phyloP scores from a whole-genome alignment of 768 basidiomycete species.

The Collybia sp. region DNA sequence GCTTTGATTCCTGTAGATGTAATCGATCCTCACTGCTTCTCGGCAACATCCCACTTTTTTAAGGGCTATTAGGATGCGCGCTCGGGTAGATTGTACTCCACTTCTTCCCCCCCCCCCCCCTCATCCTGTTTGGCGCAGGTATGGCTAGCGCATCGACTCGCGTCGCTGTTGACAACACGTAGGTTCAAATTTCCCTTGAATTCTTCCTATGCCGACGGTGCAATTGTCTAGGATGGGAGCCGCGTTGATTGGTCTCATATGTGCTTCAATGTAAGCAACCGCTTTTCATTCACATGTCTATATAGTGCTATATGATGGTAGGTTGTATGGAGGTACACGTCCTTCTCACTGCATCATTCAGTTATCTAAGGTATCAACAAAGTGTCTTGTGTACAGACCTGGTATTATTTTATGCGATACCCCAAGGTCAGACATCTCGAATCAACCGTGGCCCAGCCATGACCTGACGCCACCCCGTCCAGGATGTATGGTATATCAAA shows the following conservation, averaged over 20 bases:
- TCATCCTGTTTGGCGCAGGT: background rate
- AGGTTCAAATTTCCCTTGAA: slow-evolving; percentile 8
- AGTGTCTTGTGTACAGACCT: slow-evolving; percentile 56
- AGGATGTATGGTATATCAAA: slow-evolving; percentile 52
- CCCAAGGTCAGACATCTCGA: slow-evolving; percentile 21
- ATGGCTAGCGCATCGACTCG: background rate
- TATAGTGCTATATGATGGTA: slow-evolving; percentile 10
- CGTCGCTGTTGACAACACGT: slow-evolving; percentile 31
- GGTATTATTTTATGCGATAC: slow-evolving; percentile 51
- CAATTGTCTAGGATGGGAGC: slow-evolving; percentile 47
- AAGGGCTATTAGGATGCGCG: background rate
- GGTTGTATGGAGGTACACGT: slow-evolving; percentile 48
- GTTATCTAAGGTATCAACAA: slow-evolving; percentile 2
- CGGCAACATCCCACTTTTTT: background rate
- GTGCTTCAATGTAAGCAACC: slow-evolving; percentile 36
- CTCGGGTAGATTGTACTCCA: background rate
- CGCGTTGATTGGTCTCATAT: slow-evolving; percentile 44
- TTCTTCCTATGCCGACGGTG: background rate
- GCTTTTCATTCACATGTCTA: background rate
- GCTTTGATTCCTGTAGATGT: too few relatives aligned
- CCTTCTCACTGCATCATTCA: background rate
- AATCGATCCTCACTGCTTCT: background rate
- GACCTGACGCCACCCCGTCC: slow-evolving; percentile 1
- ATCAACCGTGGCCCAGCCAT: slow-evolving; percentile 1
- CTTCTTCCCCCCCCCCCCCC: background rate